Base-by-base conservation (phyloP, 495 filamentous ascomycete genomes). In the Lichenothelia convexa region DNA sequence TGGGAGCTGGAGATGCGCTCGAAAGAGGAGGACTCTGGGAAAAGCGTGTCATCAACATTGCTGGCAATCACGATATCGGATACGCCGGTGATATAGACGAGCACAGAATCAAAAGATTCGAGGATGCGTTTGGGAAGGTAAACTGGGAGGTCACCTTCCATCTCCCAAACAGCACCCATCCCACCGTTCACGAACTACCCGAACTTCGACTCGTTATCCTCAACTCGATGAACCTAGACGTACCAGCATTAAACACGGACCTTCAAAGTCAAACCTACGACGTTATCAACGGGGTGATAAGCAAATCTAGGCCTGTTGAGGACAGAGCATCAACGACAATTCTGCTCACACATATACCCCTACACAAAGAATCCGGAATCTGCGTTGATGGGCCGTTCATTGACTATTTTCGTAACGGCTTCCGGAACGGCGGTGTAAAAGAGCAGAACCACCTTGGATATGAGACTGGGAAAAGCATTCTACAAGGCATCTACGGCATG, bases 21-120 rank as follows among this genome's bases (percentile, higher is more conserved):
- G 64, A 75, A 32, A 53, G 58, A 5, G 48, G 55, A 1, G n/a
- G n/a, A n/a, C n/a, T n/a, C n/a, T 97, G 89, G 89, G 59, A 65
- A 11, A 62, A 63, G 19, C 68, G 79, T 37, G 58, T 95, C 38
- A 87, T 95, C 50, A 86, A 89, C 43, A 65, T 94, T 8, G 81
- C 75, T 0, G 89, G 89, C 0, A 97, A 97, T 51, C 89, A 97
- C 47, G 89, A 97, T 54, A 73, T 95, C 36, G 89, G 89, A 19
- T 97, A 97, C 48, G 80, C 87, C 0, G 89, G 89, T 0, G 89
- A 97, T 54, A 65, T 93, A 39, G 79, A 73, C 36, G 54, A 61
- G 22, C 59, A 71, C 20, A 69, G 83, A 8, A 65, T 91, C 29
- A 60, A 70, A 21, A 67, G 89, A 5, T 97, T 92, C 52, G 81